These are phyloP conservation scores for Komagataella mondaviorum DNA, from an alignment of 805 yeast species.

Conservation along the genomic window DNA sequence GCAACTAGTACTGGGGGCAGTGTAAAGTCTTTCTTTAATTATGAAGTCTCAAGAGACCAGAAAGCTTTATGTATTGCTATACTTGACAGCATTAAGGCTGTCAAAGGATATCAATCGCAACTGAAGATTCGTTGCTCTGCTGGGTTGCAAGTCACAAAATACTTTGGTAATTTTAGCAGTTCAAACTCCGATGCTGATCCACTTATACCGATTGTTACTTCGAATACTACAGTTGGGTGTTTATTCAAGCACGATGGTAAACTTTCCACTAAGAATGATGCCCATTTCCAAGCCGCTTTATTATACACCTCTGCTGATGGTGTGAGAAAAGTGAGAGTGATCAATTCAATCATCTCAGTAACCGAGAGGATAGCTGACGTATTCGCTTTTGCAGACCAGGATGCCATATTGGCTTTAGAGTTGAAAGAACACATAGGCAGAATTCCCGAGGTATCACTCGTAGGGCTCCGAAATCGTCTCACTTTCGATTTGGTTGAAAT, in stretches of 20 bases:
- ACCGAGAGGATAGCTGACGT: slow-evolving; percentile 62
- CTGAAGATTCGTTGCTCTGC: slow-evolving; percentile 77
- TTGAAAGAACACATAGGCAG: slow-evolving; percentile 31
- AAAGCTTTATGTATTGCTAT: slow-evolving; percentile 8
- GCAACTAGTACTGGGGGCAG: slow-evolving; percentile 61
- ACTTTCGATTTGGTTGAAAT: slow-evolving; percentile 34
- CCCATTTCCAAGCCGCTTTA: slow-evolving; percentile 84
- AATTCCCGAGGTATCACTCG: slow-evolving; percentile 23
- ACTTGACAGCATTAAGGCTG: slow-evolving; percentile 40
- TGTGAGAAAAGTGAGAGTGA: slow-evolving; percentile 70
- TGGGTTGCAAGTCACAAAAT: slow-evolving; percentile 70
- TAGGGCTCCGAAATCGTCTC: slow-evolving; percentile 17
- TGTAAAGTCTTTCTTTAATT: slow-evolving; percentile 51
- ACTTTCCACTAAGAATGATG: slow-evolving; percentile 55
- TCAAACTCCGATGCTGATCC: slow-evolving; percentile 40
- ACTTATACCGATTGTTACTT: slow-evolving; percentile 47
- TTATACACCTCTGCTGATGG: slow-evolving; percentile 75
- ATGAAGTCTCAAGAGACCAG: slow-evolving; percentile 58
- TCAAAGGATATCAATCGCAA: slow-evolving; percentile 73
- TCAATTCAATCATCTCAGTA: slow-evolving; percentile 72
- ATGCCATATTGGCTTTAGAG: slow-evolving; percentile 39
- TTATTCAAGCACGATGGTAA: slow-evolving; percentile 69
- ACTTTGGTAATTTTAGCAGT: slow-evolving; percentile 47
- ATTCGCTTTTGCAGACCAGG: slow-evolving; percentile 72
- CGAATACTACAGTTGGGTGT: slow-evolving; percentile 55